phyloP scores from a whole-genome alignment of 192 early-diverging fungal species.

The Piromyces finnis region DNA sequence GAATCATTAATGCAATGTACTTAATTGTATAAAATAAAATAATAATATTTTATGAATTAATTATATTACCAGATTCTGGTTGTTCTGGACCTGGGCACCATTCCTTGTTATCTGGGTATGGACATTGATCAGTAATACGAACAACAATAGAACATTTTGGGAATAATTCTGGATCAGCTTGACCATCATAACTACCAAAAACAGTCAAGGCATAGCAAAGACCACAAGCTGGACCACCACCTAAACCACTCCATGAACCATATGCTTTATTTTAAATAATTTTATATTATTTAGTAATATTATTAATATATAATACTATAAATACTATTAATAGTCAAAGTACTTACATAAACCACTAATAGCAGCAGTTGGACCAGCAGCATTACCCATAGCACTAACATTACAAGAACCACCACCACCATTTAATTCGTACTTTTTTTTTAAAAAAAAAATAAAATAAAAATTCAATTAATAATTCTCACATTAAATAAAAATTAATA shows the following conservation, averaged over 20 bases:
- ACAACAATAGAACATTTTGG: not conserved
- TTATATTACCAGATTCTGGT: not conserved
- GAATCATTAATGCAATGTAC: too few species aligned
- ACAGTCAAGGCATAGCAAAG: not conserved
- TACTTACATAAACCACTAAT: not conserved
- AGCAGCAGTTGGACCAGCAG: not conserved
- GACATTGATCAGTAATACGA: not conserved
- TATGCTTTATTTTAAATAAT: not conserved
- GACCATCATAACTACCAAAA: not conserved
- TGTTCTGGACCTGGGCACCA: not conserved
- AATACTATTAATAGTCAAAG: not conserved
- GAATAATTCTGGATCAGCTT: not conserved
- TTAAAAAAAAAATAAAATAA: too few species aligned
- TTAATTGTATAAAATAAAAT: too few species aligned
- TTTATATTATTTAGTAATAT: too few species aligned
- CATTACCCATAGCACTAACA: not conserved
- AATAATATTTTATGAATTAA: too few species aligned
- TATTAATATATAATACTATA: too few species aligned
- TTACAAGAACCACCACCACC: not conserved
- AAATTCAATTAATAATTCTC: too few species aligned
- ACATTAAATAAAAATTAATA: too few species aligned
- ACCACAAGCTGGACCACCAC: not conserved
- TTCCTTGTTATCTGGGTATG: not conserved
- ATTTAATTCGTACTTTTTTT: not conserved
- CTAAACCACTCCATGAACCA: not conserved